Evolutionary conservation across 116 monocot species (phyloP).

Genomic region (Thalassia testudinum): DNA sequence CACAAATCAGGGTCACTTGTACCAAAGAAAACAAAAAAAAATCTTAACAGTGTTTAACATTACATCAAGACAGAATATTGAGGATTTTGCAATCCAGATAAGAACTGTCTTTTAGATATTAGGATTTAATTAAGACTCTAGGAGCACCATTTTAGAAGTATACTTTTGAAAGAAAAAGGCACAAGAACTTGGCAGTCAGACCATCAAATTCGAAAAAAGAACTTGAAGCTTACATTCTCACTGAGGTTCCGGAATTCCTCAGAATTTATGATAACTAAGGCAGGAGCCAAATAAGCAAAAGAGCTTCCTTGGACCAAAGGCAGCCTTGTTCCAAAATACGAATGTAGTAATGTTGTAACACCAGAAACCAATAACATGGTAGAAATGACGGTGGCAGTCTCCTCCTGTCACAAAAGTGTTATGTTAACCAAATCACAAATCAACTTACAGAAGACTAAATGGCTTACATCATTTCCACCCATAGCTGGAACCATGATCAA

Average conservation of each 20-base stretch:
- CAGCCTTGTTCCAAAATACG: constrained; percentile 78
- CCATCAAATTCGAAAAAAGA: too few species aligned
- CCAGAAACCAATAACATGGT: constrained; percentile 88
- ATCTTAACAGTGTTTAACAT: too few species aligned
- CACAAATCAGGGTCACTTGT: too few species aligned
- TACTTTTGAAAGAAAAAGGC: too few species aligned
- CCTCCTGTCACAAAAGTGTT: constrained; percentile 33
- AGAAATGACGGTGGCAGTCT: constrained; percentile 91
- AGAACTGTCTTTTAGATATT: too few species aligned
- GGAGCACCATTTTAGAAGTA: too few species aligned
- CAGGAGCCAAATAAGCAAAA: constrained; percentile 93
- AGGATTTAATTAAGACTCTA: too few species aligned
- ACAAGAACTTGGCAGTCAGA: too few species aligned
- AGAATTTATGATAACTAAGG: constrained; percentile 83
- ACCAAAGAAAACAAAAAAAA: too few species aligned
- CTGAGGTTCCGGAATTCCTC: constrained; percentile 93
- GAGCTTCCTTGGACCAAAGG: constrained; percentile 98
- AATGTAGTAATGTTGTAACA: constrained; percentile 78
- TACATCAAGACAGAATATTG: too few species aligned
- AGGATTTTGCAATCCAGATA: too few species aligned
- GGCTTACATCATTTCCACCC: constrained; percentile 97
- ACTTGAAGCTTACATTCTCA: constrained; percentile 58
- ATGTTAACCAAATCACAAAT: background rate
- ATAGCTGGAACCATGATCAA: constrained; percentile 84
- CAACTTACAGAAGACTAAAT: background rate